Conservation (phyloP, 345 rosid species). For the Eucalyptus regnans region DNA sequence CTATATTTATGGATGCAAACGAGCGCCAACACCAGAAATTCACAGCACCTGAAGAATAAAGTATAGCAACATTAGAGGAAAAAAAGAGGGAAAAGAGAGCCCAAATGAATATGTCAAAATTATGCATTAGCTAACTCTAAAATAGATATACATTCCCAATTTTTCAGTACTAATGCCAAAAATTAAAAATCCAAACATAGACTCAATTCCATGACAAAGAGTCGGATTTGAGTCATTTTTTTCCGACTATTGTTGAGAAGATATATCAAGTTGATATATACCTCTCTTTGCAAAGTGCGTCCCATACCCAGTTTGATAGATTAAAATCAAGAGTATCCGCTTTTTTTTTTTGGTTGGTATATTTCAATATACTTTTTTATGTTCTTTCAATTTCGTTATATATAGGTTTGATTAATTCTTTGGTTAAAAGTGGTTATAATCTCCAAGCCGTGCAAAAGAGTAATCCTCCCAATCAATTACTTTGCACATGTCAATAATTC, state of each 20-base stretch:
- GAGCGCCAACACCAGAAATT: neutral
- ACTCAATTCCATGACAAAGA: neutral
- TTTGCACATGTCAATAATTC: neutral
- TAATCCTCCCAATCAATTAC: neutral
- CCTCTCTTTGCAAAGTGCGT: too few relatives aligned
- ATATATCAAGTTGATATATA: neutral
- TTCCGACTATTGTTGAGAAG: neutral
- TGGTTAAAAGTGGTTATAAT: neutral
- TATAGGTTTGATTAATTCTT: neutral
- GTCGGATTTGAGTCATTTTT: neutral
- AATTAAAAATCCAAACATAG: neutral
- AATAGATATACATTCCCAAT: neutral
- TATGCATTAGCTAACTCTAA: neutral
- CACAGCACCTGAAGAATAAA: neutral
- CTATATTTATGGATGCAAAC: neutral
- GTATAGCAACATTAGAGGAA: neutral
- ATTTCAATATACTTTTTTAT: neutral
- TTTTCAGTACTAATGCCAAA: neutral
- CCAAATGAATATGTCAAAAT: neutral
- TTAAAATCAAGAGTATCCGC: fast-evolving
- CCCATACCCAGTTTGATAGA: neutral
- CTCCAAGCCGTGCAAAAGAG: neutral
- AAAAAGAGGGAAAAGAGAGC: neutral
- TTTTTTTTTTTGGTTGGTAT: neutral
- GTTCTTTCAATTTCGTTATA: neutral